Evolutionary conservation across 2,329 filamentous ascomycete genomes (phyloP).

Genomic region (Pseudogymnoascus sp.): DNA sequence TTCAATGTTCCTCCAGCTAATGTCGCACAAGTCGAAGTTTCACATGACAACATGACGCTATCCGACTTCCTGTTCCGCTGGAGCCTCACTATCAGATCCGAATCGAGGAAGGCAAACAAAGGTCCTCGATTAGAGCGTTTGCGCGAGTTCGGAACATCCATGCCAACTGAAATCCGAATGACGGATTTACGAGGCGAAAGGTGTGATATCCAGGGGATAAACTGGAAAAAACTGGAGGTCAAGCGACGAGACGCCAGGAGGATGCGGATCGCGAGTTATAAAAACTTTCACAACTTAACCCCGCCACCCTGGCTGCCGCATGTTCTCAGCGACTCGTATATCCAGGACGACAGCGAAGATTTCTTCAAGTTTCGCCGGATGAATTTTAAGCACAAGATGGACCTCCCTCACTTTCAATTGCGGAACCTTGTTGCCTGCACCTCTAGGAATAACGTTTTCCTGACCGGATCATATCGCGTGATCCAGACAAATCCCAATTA

Average conservation of each 20-base stretch:
- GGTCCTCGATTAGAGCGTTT: constrained; percentile 22
- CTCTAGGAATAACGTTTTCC: constrained; percentile 51
- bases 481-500: constrained; percentile 44
- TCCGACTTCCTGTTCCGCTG: constrained; percentile 47
- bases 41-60: constrained; percentile 42
- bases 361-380: constrained; percentile 56
- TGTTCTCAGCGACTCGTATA: constrained; percentile 16
- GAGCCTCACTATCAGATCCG: constrained; percentile 24
- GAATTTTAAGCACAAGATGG: constrained; percentile 47
- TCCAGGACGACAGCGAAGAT: constrained; percentile 24
- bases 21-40: constrained; percentile 28
- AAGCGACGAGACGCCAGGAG: constrained; percentile 44
- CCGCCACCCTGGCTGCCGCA: not conserved
- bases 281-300: constrained; percentile 50
- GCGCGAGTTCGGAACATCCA: constrained; percentile 18
- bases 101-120: constrained; percentile 14
- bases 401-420: constrained; percentile 60
- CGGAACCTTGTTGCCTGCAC: constrained; percentile 55
- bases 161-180: constrained; percentile 32
- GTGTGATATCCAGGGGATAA: constrained; percentile 54
- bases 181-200: constrained; percentile 47
- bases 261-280: constrained; percentile 44
- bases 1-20: constrained; percentile 24
- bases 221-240: constrained; percentile 50
- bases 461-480: constrained; percentile 46